These are phyloP conservation scores for Melampsora medusae DNA, from an alignment of 1,284 basidiomycete genomes.

Conservation along the genomic window DNA sequence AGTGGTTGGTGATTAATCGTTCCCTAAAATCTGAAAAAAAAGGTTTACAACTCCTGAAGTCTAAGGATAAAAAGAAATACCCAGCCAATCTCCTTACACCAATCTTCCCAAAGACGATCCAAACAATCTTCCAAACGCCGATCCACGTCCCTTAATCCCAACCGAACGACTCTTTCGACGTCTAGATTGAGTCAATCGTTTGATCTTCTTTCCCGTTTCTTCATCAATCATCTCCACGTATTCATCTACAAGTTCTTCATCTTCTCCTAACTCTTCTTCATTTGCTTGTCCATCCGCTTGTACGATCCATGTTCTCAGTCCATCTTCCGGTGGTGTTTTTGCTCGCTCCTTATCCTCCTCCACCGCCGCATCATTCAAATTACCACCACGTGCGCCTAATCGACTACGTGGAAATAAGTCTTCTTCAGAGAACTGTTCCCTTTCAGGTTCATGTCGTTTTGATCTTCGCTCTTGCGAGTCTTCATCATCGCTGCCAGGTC, in stretches of 20 bases:
- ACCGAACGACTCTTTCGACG: not conserved
- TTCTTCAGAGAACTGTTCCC: not conserved
- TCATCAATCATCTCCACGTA: constrained; percentile 8
- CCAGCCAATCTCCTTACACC: too few relatives aligned
- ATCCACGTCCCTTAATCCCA: not conserved
- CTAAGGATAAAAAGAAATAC: too few relatives aligned
- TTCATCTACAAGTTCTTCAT: constrained; percentile 14
- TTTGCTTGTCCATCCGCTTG: not conserved
- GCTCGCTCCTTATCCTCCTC: not conserved
- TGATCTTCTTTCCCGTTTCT: constrained; percentile 2
- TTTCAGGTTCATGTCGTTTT: not conserved
- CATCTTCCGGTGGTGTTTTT: not conserved
- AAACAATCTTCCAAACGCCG: not conserved
- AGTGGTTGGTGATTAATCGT: too few relatives aligned
- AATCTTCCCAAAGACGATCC: not conserved
- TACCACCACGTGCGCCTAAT: constrained; percentile 24
- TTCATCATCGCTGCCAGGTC: constrained; percentile 12
- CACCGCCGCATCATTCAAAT: constrained; percentile 12
- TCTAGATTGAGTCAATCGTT: not conserved
- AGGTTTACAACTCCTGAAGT: too few relatives aligned
- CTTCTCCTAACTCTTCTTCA: constrained; percentile 9
- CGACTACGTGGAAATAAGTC: constrained; percentile 23
- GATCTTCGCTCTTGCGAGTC: not conserved
- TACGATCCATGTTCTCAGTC: not conserved
- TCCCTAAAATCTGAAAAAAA: too few relatives aligned